Evolutionary conservation across 768 basidiomycete species (phyloP).

Genomic region (Agaricus subrufescens): DNA sequence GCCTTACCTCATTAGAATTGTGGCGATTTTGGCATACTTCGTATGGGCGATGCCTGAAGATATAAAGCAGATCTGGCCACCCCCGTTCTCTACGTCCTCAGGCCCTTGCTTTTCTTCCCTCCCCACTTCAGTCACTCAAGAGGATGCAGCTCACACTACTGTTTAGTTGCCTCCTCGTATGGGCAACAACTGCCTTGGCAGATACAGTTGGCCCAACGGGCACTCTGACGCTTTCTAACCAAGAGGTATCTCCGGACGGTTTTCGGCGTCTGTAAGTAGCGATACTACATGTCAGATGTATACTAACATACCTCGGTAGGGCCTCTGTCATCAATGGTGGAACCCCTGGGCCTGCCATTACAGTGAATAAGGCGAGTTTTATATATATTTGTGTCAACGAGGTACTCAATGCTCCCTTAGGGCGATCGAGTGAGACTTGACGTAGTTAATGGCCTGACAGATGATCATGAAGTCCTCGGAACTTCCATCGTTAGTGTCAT

Average conservation of each 20-base stretch:
- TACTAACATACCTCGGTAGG: conserved; percentile 6
- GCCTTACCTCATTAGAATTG: too few species aligned
- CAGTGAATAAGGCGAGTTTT: conserved; percentile 21
- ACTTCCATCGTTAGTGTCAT: conserved; percentile 41
- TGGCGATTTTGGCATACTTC: too few species aligned
- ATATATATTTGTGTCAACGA: too few species aligned
- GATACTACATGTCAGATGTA: not conserved
- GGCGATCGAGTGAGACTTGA: conserved; percentile 41
- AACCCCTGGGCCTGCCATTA: conserved; percentile 26
- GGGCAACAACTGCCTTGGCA: not conserved
- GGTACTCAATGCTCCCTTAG: conserved; percentile 6
- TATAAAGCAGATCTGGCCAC: too few species aligned
- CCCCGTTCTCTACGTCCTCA: too few species aligned
- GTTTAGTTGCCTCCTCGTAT: not conserved
- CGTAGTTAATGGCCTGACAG: conserved; percentile 42
- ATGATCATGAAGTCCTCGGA: conserved; percentile 39
- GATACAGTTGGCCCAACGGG: conserved; percentile 21
- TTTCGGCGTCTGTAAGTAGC: conserved; percentile 24
- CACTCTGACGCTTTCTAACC: conserved; percentile 36
- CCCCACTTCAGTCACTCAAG: too few species aligned
- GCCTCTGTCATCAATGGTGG: conserved; percentile 22
- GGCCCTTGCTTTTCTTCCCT: too few species aligned
- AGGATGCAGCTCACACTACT: not conserved
- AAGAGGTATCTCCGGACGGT: conserved; percentile 46
- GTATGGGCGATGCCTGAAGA: too few species aligned